A percentile compares a stretch with the other conserved stretches of the same genome.
Evolutionary conservation across 176 grass and related monocot species (phyloP).

Genomic region (Oryza coarctata): DNA sequence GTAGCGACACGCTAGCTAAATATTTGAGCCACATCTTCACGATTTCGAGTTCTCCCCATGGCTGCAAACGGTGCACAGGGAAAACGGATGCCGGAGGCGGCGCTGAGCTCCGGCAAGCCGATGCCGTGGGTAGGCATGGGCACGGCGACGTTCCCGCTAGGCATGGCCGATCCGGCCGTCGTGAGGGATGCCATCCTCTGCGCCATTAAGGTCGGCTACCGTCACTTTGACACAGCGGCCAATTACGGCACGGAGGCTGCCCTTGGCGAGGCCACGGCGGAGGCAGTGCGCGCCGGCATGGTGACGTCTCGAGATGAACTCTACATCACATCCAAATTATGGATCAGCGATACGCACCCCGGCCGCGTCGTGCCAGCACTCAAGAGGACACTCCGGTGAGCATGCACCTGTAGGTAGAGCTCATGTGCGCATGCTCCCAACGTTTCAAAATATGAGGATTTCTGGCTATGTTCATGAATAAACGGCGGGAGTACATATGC

Average conservation of each 20-base stretch:
- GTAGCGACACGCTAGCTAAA: no score
- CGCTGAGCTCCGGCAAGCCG: background rate
- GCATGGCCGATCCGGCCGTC: background rate
- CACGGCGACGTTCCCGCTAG: slow-evolving; percentile 11
- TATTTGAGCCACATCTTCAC: no score
- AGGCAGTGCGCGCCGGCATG: background rate
- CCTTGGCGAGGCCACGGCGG: slow-evolving; percentile 14
- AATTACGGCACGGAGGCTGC: slow-evolving; percentile 17
- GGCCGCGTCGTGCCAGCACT: slow-evolving; percentile 35
- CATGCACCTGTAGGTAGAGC: background rate
- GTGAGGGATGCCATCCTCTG: slow-evolving; percentile 1
- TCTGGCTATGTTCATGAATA: no score
- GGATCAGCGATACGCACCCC: slow-evolving; percentile 11
- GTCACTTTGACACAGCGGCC: slow-evolving; percentile 44
- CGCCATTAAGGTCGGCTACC: slow-evolving; percentile 27
- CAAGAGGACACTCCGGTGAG: slow-evolving; percentile 12
- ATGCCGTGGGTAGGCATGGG: slow-evolving; percentile 44
- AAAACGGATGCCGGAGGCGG: background rate
- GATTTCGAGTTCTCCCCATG: no score
- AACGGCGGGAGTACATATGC: no score
- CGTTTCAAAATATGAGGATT: no score
- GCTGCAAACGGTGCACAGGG: background rate
- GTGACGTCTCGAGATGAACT: slow-evolving; percentile 21
- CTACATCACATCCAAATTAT: slow-evolving; percentile 51
- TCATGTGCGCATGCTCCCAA: no score